Base-by-base conservation (phyloP, 2,329 filamentous ascomycete species). In the Claviceps lovelessii region DNA sequence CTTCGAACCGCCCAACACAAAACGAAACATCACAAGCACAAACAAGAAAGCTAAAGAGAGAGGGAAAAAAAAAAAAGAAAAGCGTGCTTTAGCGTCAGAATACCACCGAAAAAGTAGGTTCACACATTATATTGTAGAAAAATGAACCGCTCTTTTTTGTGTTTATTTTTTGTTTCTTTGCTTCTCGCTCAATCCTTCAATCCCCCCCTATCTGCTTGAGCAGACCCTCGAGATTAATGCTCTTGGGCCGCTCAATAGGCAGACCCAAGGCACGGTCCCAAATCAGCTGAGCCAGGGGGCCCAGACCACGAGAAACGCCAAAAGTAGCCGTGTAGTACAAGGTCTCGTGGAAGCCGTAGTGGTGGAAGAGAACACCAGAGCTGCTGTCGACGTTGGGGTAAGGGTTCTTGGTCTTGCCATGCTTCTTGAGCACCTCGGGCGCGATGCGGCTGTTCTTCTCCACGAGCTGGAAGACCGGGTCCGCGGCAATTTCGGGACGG, bases 351-450 rank as follows among this genome's bases (percentile, higher is more conserved):
- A 98, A 95, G 56, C 91, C 93, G 69, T 95, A 98, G 76, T 97
- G 90, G 73, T 97, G 85, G 82, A 98, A 97, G 51, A 98, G 79
- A 6, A 97, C 90, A 60, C 93, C 93, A 0, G 90, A 95, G 59
- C 83, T 85, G 50, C 86, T 90, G 72, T 98, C 93, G 58, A 98
- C 93, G 69, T 98, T 98, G 60, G 93, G 93, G 73, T 91, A 95
- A 2, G 93, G 90, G 75, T 95, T 95, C 79, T 95, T 95, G 61
- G 90, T 95, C 84, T 96, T 97, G 71, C 93, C 93, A 68, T 98
- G 93, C 75, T 96, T 84, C 64, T 83, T 93, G 63, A 98, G 78
- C 23, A 98, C 93, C 53, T 82, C 80, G 17, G 93, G 93, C 0
- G 93, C 93, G 59, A 98, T 85, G 65, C 90, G 85, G 60, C 86